phyloP scores from a whole-genome alignment of 225 moss, liverwort and hornwort genomes.

The Sphagnum tenellum region DNA sequence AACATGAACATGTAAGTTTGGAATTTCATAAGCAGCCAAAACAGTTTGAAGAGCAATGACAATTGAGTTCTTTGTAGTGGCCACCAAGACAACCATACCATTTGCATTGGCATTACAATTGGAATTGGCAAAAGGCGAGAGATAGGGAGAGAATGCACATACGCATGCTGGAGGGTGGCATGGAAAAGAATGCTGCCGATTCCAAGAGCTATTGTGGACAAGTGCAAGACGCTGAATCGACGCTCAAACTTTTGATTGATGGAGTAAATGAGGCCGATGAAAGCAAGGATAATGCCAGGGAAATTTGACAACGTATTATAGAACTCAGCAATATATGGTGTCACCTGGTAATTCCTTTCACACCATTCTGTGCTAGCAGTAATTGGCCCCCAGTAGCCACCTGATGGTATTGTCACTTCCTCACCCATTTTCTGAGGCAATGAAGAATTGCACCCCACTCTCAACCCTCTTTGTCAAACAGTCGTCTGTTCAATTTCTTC shows the following conservation, averaged over 20 bases:
- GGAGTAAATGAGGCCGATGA: slow-evolving; percentile 70
- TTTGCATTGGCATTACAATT: no score
- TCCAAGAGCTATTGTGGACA: slow-evolving; percentile 77
- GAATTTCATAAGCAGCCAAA: no score
- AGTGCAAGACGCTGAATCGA: slow-evolving; percentile 84
- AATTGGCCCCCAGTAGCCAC: slow-evolving; percentile 85
- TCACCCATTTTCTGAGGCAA: no score
- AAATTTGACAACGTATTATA: slow-evolving; percentile 83
- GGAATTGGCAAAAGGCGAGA: not conserved
- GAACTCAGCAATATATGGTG: slow-evolving; percentile 83
- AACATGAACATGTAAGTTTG: no score
- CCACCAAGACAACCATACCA: no score
- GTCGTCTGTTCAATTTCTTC: no score
- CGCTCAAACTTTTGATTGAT: slow-evolving; percentile 83
- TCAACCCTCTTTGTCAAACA: no score
- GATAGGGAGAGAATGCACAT: slow-evolving; percentile 10
- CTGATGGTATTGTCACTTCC: no score
- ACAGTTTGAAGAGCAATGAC: no score
- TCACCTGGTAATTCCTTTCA: slow-evolving; percentile 72
- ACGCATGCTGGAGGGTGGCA: slow-evolving; percentile 83
- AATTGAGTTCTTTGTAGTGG: no score
- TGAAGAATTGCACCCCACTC: no score
- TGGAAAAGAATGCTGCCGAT: slow-evolving; percentile 97
- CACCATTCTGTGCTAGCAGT: slow-evolving; percentile 95
- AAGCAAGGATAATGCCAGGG: slow-evolving; percentile 73